phyloP scores from a whole-genome alignment of 192 early-diverging fungal genomes.

The Umbelopsis sp. region DNA sequence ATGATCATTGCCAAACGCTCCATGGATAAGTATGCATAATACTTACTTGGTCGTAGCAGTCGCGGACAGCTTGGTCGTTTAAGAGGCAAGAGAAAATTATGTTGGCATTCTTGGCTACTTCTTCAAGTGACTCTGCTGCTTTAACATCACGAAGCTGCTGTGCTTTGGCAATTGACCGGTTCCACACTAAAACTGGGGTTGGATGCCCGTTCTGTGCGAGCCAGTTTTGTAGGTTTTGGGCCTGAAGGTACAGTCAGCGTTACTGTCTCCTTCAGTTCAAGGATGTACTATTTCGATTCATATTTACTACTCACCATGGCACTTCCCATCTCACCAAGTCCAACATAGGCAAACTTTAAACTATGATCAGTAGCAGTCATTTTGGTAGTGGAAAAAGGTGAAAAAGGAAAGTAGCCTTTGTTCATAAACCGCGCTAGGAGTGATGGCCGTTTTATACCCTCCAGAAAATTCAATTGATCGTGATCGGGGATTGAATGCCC shows the following conservation, averaged over 20 bases:
- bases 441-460: background rate
- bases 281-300: background rate
- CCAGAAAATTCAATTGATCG: no score
- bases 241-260: slow-evolving; percentile 18
- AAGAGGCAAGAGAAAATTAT: slow-evolving; percentile 65
- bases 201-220: slow-evolving; percentile 32
- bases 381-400: background rate
- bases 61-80: slow-evolving; percentile 59
- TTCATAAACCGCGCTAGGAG: no score
- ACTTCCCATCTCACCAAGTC: slow-evolving; percentile 64
- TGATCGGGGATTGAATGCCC: no score
- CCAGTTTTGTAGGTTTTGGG: slow-evolving; percentile 58
- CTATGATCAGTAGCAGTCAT: background rate
- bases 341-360: slow-evolving; percentile 56
- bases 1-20: background rate
- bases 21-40: background rate
- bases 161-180: slow-evolving; percentile 59
- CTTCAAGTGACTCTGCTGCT: slow-evolving; percentile 33
- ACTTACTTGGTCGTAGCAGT: slow-evolving; percentile 42
- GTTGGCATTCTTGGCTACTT: slow-evolving; percentile 44
- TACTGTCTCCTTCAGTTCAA: background rate
- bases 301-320: slow-evolving; percentile 46
- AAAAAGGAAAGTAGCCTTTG: background rate
- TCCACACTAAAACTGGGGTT: slow-evolving; percentile 55
- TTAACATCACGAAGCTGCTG: slow-evolving; percentile 38